A percentile compares a stretch with the other conserved stretches of the same genome.
Conservation (phyloP, 345 rosid genomes). For the Gossypium stocksii region DNA sequence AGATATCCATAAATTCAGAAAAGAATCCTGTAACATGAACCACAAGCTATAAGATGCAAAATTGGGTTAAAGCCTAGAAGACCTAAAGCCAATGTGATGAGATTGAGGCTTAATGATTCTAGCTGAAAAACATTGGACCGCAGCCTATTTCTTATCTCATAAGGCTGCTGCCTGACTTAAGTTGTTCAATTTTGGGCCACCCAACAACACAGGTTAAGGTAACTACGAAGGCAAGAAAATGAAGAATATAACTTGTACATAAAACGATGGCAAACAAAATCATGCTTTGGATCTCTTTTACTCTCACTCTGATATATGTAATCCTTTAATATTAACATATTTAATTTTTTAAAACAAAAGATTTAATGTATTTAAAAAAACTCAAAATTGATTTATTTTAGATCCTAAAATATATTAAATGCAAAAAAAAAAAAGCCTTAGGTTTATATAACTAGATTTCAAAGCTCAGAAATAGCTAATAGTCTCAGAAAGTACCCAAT, state of each 20-base stretch:
- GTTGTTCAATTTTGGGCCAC: not conserved
- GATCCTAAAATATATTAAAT: no score
- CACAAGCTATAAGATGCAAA: not conserved
- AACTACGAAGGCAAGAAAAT: not conserved
- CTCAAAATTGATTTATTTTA: no score
- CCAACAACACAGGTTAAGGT: not conserved
- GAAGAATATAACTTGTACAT: not conserved
- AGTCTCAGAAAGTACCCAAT: not conserved
- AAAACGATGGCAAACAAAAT: no score
- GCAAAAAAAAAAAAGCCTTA: no score
- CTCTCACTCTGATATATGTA: no score
- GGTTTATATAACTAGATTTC: not conserved
- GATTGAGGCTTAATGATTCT: not conserved
- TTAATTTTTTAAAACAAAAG: no score
- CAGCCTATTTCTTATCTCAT: not conserved
- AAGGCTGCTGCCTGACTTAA: not conserved
- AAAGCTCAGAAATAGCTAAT: not conserved
- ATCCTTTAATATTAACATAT: no score
- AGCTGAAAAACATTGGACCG: not conserved
- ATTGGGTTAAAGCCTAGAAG: not conserved
- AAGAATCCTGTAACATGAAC: no score
- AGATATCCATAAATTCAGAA: no score
- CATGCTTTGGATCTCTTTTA: no score
- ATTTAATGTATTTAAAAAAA: no score
- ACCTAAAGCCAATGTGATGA: not conserved